phyloP scores from a whole-genome alignment of 2,329 filamentous ascomycete genomes.

The Diatrype stigma region DNA sequence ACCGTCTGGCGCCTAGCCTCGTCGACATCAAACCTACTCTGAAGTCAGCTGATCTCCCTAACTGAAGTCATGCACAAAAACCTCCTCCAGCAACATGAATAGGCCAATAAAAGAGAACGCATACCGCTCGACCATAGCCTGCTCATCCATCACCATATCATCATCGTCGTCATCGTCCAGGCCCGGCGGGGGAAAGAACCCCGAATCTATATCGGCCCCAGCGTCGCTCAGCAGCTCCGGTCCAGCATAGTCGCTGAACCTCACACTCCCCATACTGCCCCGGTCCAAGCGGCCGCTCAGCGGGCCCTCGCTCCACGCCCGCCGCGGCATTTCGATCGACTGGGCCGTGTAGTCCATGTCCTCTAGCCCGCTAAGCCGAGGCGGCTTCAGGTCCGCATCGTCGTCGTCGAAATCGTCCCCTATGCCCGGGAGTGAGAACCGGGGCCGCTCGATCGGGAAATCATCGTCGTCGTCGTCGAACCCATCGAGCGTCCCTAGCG shows the following conservation, averaged over 20 bases:
- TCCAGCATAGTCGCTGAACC: constrained; percentile 47
- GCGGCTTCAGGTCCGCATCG: constrained; percentile 50
- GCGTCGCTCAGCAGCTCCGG: constrained; percentile 36
- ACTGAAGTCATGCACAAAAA: background rate
- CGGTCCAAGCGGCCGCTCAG: constrained; percentile 39
- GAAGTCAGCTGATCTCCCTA: constrained; percentile 7
- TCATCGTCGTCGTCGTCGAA: constrained; percentile 50
- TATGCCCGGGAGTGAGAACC: constrained; percentile 46
- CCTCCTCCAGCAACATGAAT: constrained; percentile 10
- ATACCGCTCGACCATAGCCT: constrained; percentile 41
- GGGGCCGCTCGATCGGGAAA: constrained; percentile 45
- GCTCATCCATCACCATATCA: constrained; percentile 33
- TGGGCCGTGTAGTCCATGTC: constrained; percentile 52
- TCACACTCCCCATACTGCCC: constrained; percentile 44
- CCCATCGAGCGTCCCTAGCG: constrained; percentile 22
- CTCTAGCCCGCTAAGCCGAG: constrained; percentile 50
- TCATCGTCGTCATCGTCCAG: constrained; percentile 39
- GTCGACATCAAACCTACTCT: constrained; percentile 33
- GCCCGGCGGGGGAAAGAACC: constrained; percentile 47
- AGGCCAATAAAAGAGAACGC: background rate
- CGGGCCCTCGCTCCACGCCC: constrained; percentile 44
- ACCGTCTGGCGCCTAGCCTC: constrained; percentile 34
- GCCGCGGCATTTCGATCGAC: constrained; percentile 56
- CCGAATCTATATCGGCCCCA: constrained; percentile 39
- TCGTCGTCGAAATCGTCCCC: constrained; percentile 44